Evolutionary conservation across 2,329 filamentous ascomycete species (phyloP).

Genomic region (Orbilia brochopaga): DNA sequence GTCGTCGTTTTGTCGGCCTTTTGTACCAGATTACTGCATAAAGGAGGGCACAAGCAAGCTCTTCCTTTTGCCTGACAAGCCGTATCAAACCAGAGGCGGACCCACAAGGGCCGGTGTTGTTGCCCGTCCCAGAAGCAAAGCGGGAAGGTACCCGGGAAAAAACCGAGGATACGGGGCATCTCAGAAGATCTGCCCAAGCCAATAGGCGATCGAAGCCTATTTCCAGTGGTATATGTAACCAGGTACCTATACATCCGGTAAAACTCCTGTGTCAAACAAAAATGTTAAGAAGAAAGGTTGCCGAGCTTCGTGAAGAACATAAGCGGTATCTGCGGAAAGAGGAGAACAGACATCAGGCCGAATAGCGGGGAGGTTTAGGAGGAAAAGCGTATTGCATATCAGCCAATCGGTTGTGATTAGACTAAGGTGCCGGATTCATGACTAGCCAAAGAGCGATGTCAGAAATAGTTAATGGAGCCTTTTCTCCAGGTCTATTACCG

Average conservation of each 20-base stretch:
- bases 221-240: not conserved
- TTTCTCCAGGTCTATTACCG: not conserved
- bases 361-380: constrained; percentile 10
- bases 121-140: constrained; percentile 20
- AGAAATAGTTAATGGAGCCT: not conserved
- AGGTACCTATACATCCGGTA: not conserved
- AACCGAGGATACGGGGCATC: not conserved
- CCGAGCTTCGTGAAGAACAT: not conserved
- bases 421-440: not conserved
- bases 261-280: not conserved
- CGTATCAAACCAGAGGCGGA: constrained; percentile 18
- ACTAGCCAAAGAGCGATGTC: not conserved
- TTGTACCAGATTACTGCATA: constrained; percentile 6
- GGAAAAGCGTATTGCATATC: constrained; percentile 11
- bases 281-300: not conserved
- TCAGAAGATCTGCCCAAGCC: constrained; percentile 1
- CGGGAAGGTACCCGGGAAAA: constrained; percentile 14
- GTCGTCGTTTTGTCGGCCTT: constrained; percentile 8
- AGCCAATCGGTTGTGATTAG: constrained; percentile 16
- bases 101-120: constrained; percentile 37
- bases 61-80: constrained; percentile 19
- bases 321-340: not conserved
- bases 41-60: constrained; percentile 10
- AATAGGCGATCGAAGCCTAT: constrained; percentile 5
- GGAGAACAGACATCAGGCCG: constrained; percentile 7